These are phyloP conservation scores for Paecilomyces sp. DNA, from an alignment of 2,329 filamentous ascomycete genomes.

Conservation along the genomic window DNA sequence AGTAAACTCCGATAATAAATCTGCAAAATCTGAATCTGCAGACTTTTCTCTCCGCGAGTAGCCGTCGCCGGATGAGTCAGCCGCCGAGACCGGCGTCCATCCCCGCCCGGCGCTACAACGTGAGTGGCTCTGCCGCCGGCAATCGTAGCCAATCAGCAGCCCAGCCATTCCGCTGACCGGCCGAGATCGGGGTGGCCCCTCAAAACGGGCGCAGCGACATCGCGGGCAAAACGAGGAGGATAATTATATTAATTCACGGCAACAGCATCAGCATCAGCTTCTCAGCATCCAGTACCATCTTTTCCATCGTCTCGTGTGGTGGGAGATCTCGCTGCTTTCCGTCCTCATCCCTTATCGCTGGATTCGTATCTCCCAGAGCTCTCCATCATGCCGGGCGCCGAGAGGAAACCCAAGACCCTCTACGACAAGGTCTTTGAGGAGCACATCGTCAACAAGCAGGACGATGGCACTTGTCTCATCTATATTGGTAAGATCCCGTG, in stretches of 20 bases:
- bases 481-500: slow-evolving; percentile 68
- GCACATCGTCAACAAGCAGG: slow-evolving; percentile 92
- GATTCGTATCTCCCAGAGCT: not conserved
- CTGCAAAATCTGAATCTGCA: no score
- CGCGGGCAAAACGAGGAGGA: slow-evolving; percentile 11
- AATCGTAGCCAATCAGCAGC: slow-evolving; percentile 17
- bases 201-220: slow-evolving; percentile 25
- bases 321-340: not conserved
- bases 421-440: slow-evolving; percentile 97
- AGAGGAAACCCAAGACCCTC: slow-evolving; percentile 69
- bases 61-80: not conserved
- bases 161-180: slow-evolving; percentile 25
- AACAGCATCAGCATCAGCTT: no score
- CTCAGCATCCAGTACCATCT: no score
- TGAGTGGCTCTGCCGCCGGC: not conserved
- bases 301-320: not conserved
- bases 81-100: not conserved
- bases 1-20: not conserved
- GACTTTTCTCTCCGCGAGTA: not conserved
- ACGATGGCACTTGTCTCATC: slow-evolving; percentile 83
- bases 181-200: slow-evolving; percentile 30
- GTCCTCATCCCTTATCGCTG: not conserved
- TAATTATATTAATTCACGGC: no score
- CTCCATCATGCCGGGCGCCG: slow-evolving; percentile 66
- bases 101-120: not conserved